These are phyloP conservation scores for Hippophae gyantsensis DNA, from an alignment of 306 rosid species.

Conservation along the genomic window DNA sequence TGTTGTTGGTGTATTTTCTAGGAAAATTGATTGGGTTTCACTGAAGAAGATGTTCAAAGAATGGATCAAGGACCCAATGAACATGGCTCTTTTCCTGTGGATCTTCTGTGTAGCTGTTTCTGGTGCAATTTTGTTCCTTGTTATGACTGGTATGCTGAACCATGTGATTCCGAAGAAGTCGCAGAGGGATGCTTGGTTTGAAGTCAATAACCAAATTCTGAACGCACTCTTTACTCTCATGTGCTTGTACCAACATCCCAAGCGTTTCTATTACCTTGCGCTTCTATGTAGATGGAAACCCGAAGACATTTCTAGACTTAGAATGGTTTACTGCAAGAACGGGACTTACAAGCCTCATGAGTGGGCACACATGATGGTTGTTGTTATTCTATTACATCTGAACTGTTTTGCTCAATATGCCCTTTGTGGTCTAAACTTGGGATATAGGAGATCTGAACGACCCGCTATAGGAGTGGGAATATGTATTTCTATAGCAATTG, in stretches of 20 bases:
- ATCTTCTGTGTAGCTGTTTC: slow-evolving; percentile 66
- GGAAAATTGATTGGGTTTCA: slow-evolving; percentile 61
- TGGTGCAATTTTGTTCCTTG: slow-evolving; percentile 80
- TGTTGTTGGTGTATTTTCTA: slow-evolving; percentile 33
- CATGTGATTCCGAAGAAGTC: slow-evolving; percentile 50
- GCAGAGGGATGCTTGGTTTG: slow-evolving; percentile 70
- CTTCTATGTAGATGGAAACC: slow-evolving; percentile 73
- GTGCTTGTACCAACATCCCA: slow-evolving; percentile 89
- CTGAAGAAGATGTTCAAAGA: slow-evolving; percentile 40
- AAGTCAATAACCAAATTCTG: slow-evolving; percentile 86
- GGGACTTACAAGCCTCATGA: slow-evolving; percentile 85
- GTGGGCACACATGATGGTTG: slow-evolving; percentile 89
- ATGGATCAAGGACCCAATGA: slow-evolving; percentile 74
- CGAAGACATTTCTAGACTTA: slow-evolving; percentile 52
- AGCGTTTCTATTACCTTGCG: slow-evolving; percentile 64
- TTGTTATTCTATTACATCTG: slow-evolving; percentile 61
- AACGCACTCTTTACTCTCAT: slow-evolving; percentile 87
- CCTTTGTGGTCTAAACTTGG: slow-evolving; percentile 75
- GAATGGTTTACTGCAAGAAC: slow-evolving; percentile 71
- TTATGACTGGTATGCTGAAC: slow-evolving; percentile 92
- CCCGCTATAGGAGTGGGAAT: slow-evolving; percentile 84
- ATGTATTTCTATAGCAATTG: slow-evolving; percentile 61
- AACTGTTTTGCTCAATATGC: slow-evolving; percentile 94
- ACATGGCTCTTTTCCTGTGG: slow-evolving; percentile 85
- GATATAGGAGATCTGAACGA: slow-evolving; percentile 64